A percentile compares a stretch with the other conserved stretches of the same genome.
Conservation (phyloP, 805 yeast genomes). For the Blastobotrys parvus region DNA sequence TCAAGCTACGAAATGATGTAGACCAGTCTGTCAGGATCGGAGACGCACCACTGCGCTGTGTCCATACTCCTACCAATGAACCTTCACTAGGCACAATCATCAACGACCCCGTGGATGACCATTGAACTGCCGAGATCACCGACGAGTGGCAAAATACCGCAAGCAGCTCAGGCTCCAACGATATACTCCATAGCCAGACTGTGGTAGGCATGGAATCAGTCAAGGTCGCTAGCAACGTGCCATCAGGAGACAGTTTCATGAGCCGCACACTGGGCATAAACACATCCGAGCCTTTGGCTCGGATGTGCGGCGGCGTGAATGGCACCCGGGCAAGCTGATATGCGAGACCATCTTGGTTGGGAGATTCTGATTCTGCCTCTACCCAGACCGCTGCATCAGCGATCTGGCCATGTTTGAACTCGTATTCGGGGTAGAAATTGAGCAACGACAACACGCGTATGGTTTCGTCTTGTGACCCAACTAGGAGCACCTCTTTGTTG, state of each 20-base stretch:
- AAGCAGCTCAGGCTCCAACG: not conserved
- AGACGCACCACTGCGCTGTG: not conserved
- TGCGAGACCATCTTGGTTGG: not conserved
- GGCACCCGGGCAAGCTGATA: constrained; percentile 1
- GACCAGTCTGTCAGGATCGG: not conserved
- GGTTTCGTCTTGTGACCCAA: constrained; percentile 15
- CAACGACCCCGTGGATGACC: constrained; percentile 3
- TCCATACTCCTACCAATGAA: constrained; percentile 1
- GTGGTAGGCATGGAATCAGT: constrained; percentile 12
- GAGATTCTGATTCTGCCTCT: not conserved
- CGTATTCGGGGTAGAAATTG: constrained; percentile 9
- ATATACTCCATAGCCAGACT: constrained; percentile 17
- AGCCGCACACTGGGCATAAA: constrained; percentile 2
- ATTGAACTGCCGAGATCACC: constrained; percentile 2
- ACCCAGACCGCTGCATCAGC: constrained; percentile 14
- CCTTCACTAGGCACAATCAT: constrained; percentile 8
- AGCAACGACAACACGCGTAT: constrained; percentile 9
- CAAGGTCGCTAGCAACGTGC: constrained; percentile 10
- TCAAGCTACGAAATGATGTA: too few species aligned
- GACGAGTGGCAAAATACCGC: constrained; percentile 11
- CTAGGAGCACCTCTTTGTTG: constrained; percentile 10
- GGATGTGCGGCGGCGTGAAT: not conserved
- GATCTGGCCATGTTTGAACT: constrained; percentile 12
- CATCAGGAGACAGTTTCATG: constrained; percentile 11
- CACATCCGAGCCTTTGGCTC: not conserved